Percentiles rank a stretch among this genome's conserved stretches.
Evolutionary conservation across 495 filamentous ascomycete species (phyloP).

Genomic region (Aspergillus ostianus): DNA sequence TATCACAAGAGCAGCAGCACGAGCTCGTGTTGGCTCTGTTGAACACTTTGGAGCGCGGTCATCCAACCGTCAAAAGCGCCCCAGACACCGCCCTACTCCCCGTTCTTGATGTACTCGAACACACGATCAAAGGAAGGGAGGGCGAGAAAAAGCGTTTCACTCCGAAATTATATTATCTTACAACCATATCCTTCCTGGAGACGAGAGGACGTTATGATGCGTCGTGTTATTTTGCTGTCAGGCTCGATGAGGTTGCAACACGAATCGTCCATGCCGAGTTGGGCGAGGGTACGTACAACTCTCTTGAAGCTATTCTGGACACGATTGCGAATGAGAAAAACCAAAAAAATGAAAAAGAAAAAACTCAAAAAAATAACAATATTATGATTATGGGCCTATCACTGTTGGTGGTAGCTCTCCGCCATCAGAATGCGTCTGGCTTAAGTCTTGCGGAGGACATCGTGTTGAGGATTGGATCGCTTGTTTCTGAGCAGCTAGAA

Average conservation of each 20-base stretch:
- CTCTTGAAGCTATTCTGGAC: constrained; percentile 52
- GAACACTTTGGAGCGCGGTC: not conserved
- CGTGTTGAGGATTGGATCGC: constrained; percentile 43
- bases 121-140: not conserved
- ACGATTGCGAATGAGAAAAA: constrained; percentile 33
- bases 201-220: not conserved
- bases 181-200: not conserved
- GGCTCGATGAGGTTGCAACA: not conserved
- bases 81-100: not conserved
- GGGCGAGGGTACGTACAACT: not conserved
- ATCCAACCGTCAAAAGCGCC: not conserved
- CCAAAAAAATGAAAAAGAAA: constrained; percentile 26
- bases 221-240: not conserved
- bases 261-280: not conserved
- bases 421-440: constrained; percentile 20
- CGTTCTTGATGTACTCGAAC: not conserved
- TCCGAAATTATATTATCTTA: not conserved
- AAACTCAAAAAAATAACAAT: constrained; percentile 29
- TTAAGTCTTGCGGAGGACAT: constrained; percentile 19
- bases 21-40: not conserved
- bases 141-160: no score
- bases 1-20: not conserved
- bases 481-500: constrained; percentile 62
- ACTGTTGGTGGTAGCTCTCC: constrained; percentile 49
- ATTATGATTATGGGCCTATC: constrained; percentile 58